Evolutionary conservation across 495 filamentous ascomycete genomes (phyloP).

Genomic region (Bacidia rubella): DNA sequence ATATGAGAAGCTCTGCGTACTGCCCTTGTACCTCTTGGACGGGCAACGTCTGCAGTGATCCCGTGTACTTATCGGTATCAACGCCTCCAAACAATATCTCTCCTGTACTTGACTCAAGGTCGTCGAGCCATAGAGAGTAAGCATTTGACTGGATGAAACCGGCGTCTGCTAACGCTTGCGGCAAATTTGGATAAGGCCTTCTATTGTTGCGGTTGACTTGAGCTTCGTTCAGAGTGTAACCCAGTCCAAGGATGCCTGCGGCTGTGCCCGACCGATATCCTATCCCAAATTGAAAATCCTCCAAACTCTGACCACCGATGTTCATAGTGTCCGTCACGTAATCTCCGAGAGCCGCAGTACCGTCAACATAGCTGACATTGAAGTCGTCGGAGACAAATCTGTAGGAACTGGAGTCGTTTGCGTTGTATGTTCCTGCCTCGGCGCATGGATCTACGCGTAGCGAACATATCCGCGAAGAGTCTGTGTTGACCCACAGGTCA

Average conservation of each 20-base stretch:
- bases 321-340: conserved; percentile 69
- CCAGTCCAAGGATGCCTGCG: conserved; percentile 82
- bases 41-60: conserved; percentile 57
- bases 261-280: conserved; percentile 58
- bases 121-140: conserved; percentile 53
- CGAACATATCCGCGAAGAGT: conserved; percentile 9
- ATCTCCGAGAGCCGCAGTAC: conserved; percentile 64
- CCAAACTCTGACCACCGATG: conserved; percentile 49
- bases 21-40: conserved; percentile 45
- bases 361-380: conserved; percentile 86
- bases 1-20: conserved; percentile 71
- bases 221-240: conserved; percentile 74
- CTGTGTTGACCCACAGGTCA: conserved; percentile 53
- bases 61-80: conserved; percentile 65
- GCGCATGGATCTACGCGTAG: conserved; percentile 33
- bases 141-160: conserved; percentile 65
- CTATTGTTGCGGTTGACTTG: conserved; percentile 48
- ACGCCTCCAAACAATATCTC: conserved; percentile 87
- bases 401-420: conserved; percentile 74
- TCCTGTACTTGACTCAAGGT: conserved; percentile 52
- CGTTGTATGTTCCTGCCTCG: conserved; percentile 50
- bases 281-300: conserved; percentile 70
- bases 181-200: conserved; percentile 63
- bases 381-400: conserved; percentile 63
- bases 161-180: conserved; percentile 54